Percentiles rank a stretch among this genome's conserved stretches.
phyloP scores from a whole-genome alignment of 2,329 filamentous ascomycete species.

The Diaporthe vexans region DNA sequence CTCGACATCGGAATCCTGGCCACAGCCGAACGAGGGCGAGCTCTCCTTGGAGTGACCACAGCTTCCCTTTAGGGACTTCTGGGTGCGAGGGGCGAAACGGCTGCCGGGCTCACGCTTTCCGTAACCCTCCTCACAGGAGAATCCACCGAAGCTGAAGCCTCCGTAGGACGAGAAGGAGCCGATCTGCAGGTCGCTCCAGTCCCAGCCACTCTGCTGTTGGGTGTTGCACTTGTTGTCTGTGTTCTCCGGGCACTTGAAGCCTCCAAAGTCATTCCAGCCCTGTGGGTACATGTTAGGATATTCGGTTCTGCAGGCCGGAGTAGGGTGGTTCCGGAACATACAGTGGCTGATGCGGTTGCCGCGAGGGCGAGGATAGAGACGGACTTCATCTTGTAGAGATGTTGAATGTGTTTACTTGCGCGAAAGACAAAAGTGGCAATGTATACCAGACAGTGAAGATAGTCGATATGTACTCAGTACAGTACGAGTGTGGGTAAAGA shows the following conservation, averaged over 20 bases:
- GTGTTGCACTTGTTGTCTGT: slow-evolving; percentile 82
- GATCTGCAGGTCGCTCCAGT: slow-evolving; percentile 74
- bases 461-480: slow-evolving; percentile 39
- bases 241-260: slow-evolving; percentile 79
- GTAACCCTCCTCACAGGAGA: slow-evolving; percentile 73
- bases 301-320: background rate
- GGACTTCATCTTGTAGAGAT: slow-evolving; percentile 65
- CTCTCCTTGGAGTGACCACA: slow-evolving; percentile 60
- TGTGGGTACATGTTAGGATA: slow-evolving; percentile 43
- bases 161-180: slow-evolving; percentile 77
- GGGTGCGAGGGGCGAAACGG: slow-evolving; percentile 63
- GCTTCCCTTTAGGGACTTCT: slow-evolving; percentile 73
- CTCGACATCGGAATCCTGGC: slow-evolving; percentile 53
- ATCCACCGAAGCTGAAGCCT: slow-evolving; percentile 82
- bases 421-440: slow-evolving; percentile 16
- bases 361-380: slow-evolving; percentile 64
- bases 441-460: slow-evolving; percentile 35
- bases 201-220: slow-evolving; percentile 78
- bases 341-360: slow-evolving; percentile 65
- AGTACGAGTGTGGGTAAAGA: slow-evolving; percentile 46
- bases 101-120: slow-evolving; percentile 65
- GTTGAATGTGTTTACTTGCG: slow-evolving; percentile 20
- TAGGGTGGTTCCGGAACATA: slow-evolving; percentile 47
- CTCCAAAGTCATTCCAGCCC: slow-evolving; percentile 50
- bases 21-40: slow-evolving; percentile 72